Conservation (phyloP, 75 land plant species). For the Cryptomeria japonica region DNA sequence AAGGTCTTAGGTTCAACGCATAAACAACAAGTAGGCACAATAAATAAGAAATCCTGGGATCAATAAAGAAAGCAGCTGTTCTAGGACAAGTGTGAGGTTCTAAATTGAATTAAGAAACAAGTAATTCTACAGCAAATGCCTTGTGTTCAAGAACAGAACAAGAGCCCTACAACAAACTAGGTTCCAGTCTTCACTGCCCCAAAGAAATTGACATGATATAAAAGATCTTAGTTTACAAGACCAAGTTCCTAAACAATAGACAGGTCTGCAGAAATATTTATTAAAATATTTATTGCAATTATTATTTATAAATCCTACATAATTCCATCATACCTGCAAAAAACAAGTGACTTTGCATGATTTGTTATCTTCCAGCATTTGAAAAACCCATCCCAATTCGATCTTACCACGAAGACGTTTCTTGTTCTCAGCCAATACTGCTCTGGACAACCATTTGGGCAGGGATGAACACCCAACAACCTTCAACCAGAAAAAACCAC, state of each 20-base stretch:
- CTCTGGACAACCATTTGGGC: not conserved
- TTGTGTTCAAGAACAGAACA: too few relatives aligned
- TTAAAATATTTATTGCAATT: not conserved
- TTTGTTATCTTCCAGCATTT: not conserved
- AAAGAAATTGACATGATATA: too few relatives aligned
- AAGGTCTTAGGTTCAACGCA: too few relatives aligned
- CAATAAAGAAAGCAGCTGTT: too few relatives aligned
- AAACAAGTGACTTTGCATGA: not conserved
- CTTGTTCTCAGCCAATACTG: not conserved
- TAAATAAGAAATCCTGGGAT: too few relatives aligned
- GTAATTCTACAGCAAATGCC: too few relatives aligned
- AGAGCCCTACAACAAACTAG: too few relatives aligned
- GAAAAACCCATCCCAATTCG: slow-evolving; percentile 1
- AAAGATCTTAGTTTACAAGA: not conserved
- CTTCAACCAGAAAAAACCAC: not conserved
- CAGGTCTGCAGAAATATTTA: not conserved
- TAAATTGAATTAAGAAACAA: too few relatives aligned
- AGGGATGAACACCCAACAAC: not conserved
- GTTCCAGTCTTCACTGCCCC: too few relatives aligned
- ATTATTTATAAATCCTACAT: not conserved
- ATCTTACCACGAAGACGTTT: not conserved
- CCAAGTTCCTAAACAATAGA: not conserved
- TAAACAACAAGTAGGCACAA: too few relatives aligned
- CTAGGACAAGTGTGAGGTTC: too few relatives aligned
- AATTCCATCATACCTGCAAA: not conserved